These are phyloP conservation scores for Calonectria fujianensis DNA, from an alignment of 2,329 filamentous ascomycete species.

Conservation along the genomic window DNA sequence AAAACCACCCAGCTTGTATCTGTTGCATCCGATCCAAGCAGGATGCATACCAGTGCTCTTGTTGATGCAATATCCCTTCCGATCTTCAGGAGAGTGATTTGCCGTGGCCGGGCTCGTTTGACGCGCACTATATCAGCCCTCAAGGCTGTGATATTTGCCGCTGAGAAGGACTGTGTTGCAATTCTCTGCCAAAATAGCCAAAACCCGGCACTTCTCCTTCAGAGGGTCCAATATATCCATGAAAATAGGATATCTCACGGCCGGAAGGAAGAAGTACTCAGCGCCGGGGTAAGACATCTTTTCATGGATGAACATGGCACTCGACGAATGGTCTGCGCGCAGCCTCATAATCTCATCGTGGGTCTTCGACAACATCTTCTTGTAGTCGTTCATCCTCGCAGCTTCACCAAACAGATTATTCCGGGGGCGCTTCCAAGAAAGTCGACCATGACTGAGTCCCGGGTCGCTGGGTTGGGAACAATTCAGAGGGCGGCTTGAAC, in stretches of 20 bases:
- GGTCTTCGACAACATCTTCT: too few relatives aligned
- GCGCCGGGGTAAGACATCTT: background rate
- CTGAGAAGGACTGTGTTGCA: background rate
- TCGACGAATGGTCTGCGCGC: background rate
- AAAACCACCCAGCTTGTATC: too few relatives aligned
- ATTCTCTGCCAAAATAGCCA: background rate
- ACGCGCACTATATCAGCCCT: background rate
- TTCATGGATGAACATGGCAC: background rate
- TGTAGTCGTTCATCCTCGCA: background rate
- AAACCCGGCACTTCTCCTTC: background rate
- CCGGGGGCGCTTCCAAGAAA: too few relatives aligned
- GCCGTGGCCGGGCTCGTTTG: too few relatives aligned
- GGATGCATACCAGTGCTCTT: too few relatives aligned
- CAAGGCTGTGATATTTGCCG: background rate
- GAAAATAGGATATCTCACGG: background rate
- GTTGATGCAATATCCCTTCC: too few relatives aligned
- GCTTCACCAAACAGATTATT: background rate
- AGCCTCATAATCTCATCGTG: background rate
- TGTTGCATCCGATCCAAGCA: too few relatives aligned
- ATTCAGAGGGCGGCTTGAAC: background rate
- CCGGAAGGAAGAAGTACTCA: background rate
- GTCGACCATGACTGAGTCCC: too few relatives aligned
- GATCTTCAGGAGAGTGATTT: too few relatives aligned
- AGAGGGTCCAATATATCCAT: background rate
- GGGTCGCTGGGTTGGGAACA: background rate